phyloP scores from a whole-genome alignment of 495 filamentous ascomycete genomes.

The Peziza echinospora region DNA sequence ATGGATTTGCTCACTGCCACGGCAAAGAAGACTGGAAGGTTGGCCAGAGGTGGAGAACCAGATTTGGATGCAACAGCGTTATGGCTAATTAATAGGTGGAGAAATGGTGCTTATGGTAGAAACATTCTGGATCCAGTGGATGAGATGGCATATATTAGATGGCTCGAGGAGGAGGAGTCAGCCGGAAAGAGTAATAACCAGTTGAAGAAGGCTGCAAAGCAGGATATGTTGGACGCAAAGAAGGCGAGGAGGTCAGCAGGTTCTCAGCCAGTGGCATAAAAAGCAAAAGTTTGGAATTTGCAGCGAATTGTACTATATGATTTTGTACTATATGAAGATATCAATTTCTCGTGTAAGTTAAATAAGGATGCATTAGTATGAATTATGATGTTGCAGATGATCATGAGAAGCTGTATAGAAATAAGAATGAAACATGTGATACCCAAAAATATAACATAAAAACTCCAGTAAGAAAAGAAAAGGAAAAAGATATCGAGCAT shows the following conservation, averaged over 20 bases:
- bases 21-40: slow-evolving; percentile 49
- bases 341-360: too few species aligned
- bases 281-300: background rate
- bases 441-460: too few species aligned
- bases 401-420: too few species aligned
- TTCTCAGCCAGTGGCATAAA: background rate
- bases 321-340: background rate
- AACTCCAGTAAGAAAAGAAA: too few species aligned
- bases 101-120: slow-evolving; percentile 48
- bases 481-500: too few species aligned
- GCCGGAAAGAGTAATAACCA: slow-evolving; percentile 18
- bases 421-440: too few species aligned
- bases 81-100: slow-evolving; percentile 70
- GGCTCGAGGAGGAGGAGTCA: slow-evolving; percentile 22
- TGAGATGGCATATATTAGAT: slow-evolving; percentile 29
- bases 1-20: slow-evolving; percentile 41
- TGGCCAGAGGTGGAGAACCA: slow-evolving; percentile 50
- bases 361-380: too few species aligned
- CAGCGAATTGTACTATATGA: background rate
- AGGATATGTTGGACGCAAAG: slow-evolving; percentile 24
- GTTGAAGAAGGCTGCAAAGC: slow-evolving; percentile 22
- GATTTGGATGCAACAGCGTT: slow-evolving; percentile 54
- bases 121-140: slow-evolving; percentile 65
- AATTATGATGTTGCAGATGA: too few species aligned
- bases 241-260: slow-evolving; percentile 26